Percentiles rank a stretch among this genome's conserved stretches.
phyloP scores from a whole-genome alignment of 805 yeast species.

The Schizosaccharomyces japonicus region DNA sequence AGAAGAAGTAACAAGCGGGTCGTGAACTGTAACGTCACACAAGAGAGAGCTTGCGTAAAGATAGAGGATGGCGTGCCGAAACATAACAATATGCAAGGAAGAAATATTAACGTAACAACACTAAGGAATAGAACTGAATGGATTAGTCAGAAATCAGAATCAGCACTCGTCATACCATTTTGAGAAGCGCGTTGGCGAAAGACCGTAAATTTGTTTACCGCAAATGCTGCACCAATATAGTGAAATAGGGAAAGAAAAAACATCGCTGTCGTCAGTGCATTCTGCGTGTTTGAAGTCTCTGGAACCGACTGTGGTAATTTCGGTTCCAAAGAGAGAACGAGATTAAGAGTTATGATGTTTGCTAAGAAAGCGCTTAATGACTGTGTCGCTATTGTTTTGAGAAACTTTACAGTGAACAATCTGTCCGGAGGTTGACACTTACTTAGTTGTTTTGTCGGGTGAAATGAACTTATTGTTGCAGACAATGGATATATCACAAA shows the following conservation, averaged over 20 bases:
- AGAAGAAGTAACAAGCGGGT: too few species aligned
- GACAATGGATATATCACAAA: conserved; percentile 83
- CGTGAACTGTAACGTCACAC: too few species aligned
- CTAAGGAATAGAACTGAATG: too few species aligned
- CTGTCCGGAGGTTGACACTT: conserved; percentile 79
- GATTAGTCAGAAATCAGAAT: too few species aligned
- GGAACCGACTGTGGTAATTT: conserved; percentile 27
- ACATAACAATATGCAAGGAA: too few species aligned
- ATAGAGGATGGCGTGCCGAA: too few species aligned
- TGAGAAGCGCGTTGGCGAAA: too few species aligned
- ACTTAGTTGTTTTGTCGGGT: conserved; percentile 37
- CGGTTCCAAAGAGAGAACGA: conserved; percentile 39
- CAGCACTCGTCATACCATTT: too few species aligned
- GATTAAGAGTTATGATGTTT: conserved; percentile 54
- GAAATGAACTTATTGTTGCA: conserved; percentile 88
- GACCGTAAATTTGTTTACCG: too few species aligned
- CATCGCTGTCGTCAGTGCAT: conserved; percentile 71
- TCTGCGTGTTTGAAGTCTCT: conserved; percentile 52
- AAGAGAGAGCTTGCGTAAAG: too few species aligned
- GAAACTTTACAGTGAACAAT: conserved; percentile 64
- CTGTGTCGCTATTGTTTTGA: conserved; percentile 55
- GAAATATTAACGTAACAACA: too few species aligned
- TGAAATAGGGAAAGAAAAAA: conserved; percentile 69
- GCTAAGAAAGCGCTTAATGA: conserved; percentile 34
- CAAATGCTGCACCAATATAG: conserved; percentile 59